A percentile compares a stretch with the other conserved stretches of the same genome.
phyloP scores from a whole-genome alignment of 768 basidiomycete genomes.

The Mrakia gelida region DNA sequence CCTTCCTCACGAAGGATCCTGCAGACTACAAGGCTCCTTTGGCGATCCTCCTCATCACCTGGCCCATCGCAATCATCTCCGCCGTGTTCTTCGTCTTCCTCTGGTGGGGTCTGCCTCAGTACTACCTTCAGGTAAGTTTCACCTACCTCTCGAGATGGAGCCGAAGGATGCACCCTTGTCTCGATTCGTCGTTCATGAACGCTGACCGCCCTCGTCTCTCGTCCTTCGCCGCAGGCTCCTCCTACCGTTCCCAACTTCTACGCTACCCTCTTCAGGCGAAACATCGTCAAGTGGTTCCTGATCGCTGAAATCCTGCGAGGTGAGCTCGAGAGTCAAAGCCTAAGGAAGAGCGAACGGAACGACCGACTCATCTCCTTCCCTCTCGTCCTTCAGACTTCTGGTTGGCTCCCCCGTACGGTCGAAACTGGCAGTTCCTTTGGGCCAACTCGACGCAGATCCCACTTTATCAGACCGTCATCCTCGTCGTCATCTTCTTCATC shows the following conservation, averaged over 20 bases:
- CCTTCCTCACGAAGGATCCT: conserved; percentile 55
- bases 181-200: too few species aligned
- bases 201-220: too few species aligned
- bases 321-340: not conserved
- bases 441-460: conserved; percentile 60
- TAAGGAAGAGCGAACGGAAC: too few species aligned
- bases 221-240: not conserved
- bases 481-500: conserved; percentile 78
- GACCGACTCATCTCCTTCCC: not conserved
- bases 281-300: conserved; percentile 91
- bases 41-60: conserved; percentile 63
- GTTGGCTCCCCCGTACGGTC: conserved; percentile 49
- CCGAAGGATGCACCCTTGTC: too few species aligned
- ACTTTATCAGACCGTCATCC: conserved; percentile 75
- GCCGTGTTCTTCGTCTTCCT: conserved; percentile 75
- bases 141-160: too few species aligned
- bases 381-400: conserved; percentile 27
- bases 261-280: conserved; percentile 79
- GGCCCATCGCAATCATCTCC: conserved; percentile 74
- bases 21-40: conserved; percentile 62
- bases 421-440: conserved; percentile 95
- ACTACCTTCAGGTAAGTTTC: conserved; percentile 25
- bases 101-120: conserved; percentile 80
- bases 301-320: conserved; percentile 76
- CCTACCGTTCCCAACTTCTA: conserved; percentile 74